Base-by-base conservation (phyloP, 352 stramenopile species). In the Pythium scleroteichum region DNA sequence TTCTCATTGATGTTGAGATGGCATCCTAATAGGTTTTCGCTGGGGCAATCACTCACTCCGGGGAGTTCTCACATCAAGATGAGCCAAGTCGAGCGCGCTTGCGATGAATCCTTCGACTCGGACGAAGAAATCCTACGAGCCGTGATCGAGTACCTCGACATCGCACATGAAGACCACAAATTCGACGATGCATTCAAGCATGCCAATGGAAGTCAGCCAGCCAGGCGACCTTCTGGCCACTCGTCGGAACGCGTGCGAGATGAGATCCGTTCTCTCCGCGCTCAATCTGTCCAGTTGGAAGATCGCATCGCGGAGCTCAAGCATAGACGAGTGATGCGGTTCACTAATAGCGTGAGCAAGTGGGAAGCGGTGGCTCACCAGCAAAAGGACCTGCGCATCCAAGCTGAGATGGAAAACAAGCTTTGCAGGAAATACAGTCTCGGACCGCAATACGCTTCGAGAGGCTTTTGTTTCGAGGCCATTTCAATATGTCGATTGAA, bases 391-490 rank as follows among this genome's bases (percentile, higher is more conserved):
- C 49, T 44, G 19, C 49, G 49, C n/a, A 20, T 55, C 49, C 32
- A 45, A n/a, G 49, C 49, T 8, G 49, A 55, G 49, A 45, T 55
- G 33, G 49, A 55, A 23, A 55, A 55, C 32, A 17, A 22, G 13
- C 7, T 8, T 13, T 55, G 5, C 20, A 33, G 1, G 49, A 42
- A 22, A 20, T 35, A 13, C 29, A 55, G 9, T 9, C 49, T 12
- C 24, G 26, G 27, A 35, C 44, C 6, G 33, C 49, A 4, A 32
- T 29, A 19, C 49, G 49, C 8, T 35, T 55, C 2, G 29, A 55
- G 14, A 29, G 41, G 8, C 33, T 55, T 16, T 55, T 55, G 13
- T 10, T 35, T 35, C 29, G 29, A 35, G 29, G 29, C 5, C 10
- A 35, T 35, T 35, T 5, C 29, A 35, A 35, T 10, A 10, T 5